Percentiles rank a stretch among this genome's conserved stretches.
Conservation (phyloP, 345 rosid genomes). For the Erodium maritimum region DNA sequence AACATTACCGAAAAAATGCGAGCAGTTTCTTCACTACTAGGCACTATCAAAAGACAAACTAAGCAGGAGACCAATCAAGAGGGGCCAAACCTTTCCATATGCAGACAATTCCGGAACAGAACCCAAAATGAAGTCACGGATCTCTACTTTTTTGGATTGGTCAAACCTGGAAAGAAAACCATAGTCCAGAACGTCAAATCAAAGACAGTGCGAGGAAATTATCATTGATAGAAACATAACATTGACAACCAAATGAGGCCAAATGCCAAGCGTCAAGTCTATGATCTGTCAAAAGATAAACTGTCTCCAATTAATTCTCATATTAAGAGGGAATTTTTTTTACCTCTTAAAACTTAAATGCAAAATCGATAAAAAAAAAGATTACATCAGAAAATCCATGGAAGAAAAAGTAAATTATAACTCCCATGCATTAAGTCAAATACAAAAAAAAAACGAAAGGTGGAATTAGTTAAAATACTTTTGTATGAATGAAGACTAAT, state of each 20-base stretch:
- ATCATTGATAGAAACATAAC: neutral
- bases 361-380: neutral
- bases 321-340: no score
- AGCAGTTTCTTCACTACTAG: neutral
- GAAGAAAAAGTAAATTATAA: neutral
- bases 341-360: neutral
- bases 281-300: neutral
- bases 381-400: neutral
- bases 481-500: no score
- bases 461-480: no score
- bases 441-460: no score
- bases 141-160: constrained; percentile 48
- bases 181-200: neutral
- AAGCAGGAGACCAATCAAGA: neutral
- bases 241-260: neutral
- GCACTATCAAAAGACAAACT: neutral
- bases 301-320: neutral
- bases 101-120: constrained; percentile 45
- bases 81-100: constrained; percentile 55
- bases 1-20: neutral
- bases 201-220: neutral
- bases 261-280: neutral
- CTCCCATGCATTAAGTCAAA: neutral
- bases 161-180: constrained; percentile 50
- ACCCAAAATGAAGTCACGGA: constrained; percentile 47